Evolutionary conservation across 306 rosid species (phyloP), one percentile per base, ranked within the genome.

Genomic region (Lathyrus oleraceus): DNA sequence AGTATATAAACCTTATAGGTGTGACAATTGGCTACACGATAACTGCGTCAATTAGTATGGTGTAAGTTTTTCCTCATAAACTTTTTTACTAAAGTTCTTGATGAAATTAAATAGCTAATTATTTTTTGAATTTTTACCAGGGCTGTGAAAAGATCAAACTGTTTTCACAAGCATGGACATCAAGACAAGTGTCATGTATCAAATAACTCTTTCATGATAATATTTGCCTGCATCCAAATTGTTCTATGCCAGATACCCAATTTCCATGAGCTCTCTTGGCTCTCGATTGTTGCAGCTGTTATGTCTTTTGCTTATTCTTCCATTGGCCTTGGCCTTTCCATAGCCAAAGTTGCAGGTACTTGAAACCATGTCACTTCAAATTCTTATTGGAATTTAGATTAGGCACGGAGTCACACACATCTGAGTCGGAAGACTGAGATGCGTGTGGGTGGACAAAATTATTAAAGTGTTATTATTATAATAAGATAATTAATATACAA

Each of bases 21-120:
- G 88, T 94, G 20, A 84, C 92, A 10, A 78, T 94, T 81, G 99
- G 99, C 17, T 94, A 94, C 86, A 94, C 97, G 5, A 94, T 94
- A 54, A 94, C 97, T 14, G 97, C 97, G 14, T 94, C 97, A 44
- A 94, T 90, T 65, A 90, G 97, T 72, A 88, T 94, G 95, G 97
- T 94, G 98, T 94, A 85, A 82, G 96, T 76, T 53, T 62, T 61
- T 10, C 1, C 48, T 16, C 42, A 38, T 45, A 28, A 61, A 36
- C 16, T 32, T 61, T 61, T 61, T 51, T 10, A 8, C 27, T 51
- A 17, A 49, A 23, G 11, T 49, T 49, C 25, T 21, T 21, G 60
- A 5, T 21, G 4, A 53, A 53, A 53, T 3, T 10, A 16, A 15
- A 48, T 48, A 48, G 3, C 4, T 25, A 25, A 25, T 25, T 25